Evolutionary conservation across 257 asterid species (phyloP).

Genomic region (Mitragyna speciosa): DNA sequence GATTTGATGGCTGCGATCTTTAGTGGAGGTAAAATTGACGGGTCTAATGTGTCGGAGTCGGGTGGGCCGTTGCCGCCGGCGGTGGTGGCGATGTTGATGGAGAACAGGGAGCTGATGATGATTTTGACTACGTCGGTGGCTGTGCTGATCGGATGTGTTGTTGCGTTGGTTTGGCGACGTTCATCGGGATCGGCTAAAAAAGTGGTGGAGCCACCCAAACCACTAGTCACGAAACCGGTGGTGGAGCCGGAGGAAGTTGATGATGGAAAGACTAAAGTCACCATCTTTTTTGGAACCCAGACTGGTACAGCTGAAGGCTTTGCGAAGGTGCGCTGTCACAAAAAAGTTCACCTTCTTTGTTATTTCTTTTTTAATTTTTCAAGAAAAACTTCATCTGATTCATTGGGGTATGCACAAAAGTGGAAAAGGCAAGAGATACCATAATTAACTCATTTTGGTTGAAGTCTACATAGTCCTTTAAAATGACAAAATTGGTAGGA

Average conservation of each 20-base stretch:
- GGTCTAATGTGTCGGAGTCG: slow-evolving; percentile 54
- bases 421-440: not conserved
- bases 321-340: slow-evolving; percentile 63
- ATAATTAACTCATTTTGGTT: not conserved
- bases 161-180: slow-evolving; percentile 64
- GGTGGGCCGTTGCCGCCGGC: slow-evolving; percentile 41
- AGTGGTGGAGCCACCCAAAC: slow-evolving; percentile 47
- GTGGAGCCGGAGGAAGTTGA: slow-evolving; percentile 67
- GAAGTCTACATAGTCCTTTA: not conserved
- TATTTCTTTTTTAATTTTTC: no score
- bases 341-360: not conserved
- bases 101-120: slow-evolving; percentile 72
- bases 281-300: slow-evolving; percentile 92
- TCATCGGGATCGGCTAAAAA: slow-evolving; percentile 59
- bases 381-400: not conserved
- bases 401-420: not conserved
- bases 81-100: slow-evolving; percentile 63
- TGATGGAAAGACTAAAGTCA: slow-evolving; percentile 74
- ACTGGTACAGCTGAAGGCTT: slow-evolving; percentile 99
- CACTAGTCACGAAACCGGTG: slow-evolving; percentile 42
- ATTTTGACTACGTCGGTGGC: slow-evolving; percentile 74
- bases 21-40: slow-evolving; percentile 60
- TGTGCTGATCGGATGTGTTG: slow-evolving; percentile 64
- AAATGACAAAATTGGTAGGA: slow-evolving; percentile 8
- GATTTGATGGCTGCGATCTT: slow-evolving; percentile 83